A percentile compares a stretch with the other conserved stretches of the same genome.
phyloP scores from a whole-genome alignment of 257 asterid species.

The Solanum raphanifolium region DNA sequence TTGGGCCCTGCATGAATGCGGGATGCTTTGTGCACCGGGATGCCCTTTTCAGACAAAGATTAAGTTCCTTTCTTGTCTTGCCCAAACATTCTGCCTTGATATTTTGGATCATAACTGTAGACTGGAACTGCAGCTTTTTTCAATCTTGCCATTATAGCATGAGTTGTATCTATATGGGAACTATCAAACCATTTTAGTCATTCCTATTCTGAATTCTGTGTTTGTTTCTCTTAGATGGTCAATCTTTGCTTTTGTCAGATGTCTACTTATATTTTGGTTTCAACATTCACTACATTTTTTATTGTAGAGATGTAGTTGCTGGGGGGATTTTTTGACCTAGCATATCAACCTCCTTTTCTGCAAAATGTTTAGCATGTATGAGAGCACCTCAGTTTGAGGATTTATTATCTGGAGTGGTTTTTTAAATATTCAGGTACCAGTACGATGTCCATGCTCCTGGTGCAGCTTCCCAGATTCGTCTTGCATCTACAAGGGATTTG shows the following conservation, averaged over 20 bases:
- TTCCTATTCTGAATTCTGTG: neutral
- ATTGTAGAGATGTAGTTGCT: neutral
- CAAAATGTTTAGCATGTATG: neutral
- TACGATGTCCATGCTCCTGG: conserved; percentile 68
- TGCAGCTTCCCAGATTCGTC: conserved; percentile 74
- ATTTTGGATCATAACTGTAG: neutral
- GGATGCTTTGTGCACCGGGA: neutral
- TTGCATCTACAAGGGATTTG: conserved; percentile 65
- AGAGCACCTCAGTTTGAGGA: neutral
- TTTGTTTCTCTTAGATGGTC: neutral
- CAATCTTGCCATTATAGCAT: neutral
- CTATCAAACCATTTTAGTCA: neutral
- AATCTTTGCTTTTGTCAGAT: neutral
- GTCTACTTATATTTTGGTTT: neutral
- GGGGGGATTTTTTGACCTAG: neutral
- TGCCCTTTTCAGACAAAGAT: neutral
- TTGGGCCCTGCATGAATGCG: neutral
- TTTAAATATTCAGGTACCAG: conserved; percentile 48
- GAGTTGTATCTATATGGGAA: neutral
- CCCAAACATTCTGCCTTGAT: neutral
- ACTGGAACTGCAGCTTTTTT: neutral
- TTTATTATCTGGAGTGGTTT: neutral
- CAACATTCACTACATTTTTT: neutral
- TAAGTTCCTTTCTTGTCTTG: neutral
- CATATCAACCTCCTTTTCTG: neutral